Conservation (phyloP, 192 early-diverging fungal species). For the Jimgerdemannia lactiflua region DNA sequence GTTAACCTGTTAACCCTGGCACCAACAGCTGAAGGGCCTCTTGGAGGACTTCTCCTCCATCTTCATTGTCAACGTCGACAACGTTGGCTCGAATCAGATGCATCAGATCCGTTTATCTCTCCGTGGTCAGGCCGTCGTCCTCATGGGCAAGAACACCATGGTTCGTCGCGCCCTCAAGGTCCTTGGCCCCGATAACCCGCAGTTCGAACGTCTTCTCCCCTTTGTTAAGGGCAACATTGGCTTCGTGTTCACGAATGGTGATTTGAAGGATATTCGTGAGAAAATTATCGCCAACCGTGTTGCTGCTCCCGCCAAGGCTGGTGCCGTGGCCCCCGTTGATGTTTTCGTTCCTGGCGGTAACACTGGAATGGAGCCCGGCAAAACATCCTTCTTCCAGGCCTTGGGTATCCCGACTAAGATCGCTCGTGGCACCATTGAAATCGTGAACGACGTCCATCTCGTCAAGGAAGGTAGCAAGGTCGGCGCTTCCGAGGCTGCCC, state of each 20-base stretch:
- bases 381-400: slow-evolving; percentile 99
- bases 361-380: slow-evolving; percentile 99
- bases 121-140: slow-evolving; percentile 87
- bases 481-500: slow-evolving; percentile 96
- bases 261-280: slow-evolving; percentile 93
- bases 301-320: slow-evolving; percentile 93
- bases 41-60: slow-evolving; percentile 94
- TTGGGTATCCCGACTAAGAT: slow-evolving; percentile 99
- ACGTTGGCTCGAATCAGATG: slow-evolving; percentile 99
- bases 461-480: slow-evolving; percentile 91
- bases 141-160: slow-evolving; percentile 99
- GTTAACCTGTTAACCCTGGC: too few relatives aligned
- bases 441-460: slow-evolving; percentile 91
- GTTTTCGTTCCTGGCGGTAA: slow-evolving; percentile 94
- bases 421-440: slow-evolving; percentile 99
- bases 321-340: slow-evolving; percentile 91
- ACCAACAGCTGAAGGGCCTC: slow-evolving; percentile 65
- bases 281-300: slow-evolving; percentile 93
- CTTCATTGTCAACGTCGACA: slow-evolving; percentile 99
- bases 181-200: slow-evolving; percentile 70
- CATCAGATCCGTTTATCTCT: slow-evolving; percentile 92
- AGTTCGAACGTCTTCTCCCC: slow-evolving; percentile 73
- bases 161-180: slow-evolving; percentile 80
- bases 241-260: slow-evolving; percentile 99
- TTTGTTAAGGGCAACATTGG: slow-evolving; percentile 95